Conservation (phyloP, 2,329 filamentous ascomycete species). For the Penicillium sp. region DNA sequence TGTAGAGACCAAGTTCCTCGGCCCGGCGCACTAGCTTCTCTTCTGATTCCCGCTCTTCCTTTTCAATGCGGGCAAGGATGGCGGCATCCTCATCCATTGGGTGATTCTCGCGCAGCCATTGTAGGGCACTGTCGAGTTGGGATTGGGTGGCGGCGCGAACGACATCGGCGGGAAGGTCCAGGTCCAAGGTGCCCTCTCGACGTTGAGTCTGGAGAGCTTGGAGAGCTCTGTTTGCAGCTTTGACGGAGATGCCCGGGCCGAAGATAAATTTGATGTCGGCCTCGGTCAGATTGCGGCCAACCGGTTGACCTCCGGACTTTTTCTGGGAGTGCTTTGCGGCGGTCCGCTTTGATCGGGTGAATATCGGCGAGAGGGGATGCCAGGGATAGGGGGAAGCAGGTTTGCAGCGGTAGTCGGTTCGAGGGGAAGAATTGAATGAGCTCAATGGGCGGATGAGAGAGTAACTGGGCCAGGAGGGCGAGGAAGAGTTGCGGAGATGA, state of each 20-base stretch:
- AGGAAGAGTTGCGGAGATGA: slow-evolving; percentile 29
- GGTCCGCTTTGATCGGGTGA: slow-evolving; percentile 27
- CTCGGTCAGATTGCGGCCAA: slow-evolving; percentile 36
- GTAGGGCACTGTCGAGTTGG: slow-evolving; percentile 41
- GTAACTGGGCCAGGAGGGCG: slow-evolving; percentile 23
- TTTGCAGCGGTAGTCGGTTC: not conserved
- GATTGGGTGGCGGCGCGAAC: slow-evolving; percentile 34
- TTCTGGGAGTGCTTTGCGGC: slow-evolving; percentile 18
- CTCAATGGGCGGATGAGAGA: slow-evolving; percentile 17
- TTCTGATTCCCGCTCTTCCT: slow-evolving; percentile 44
- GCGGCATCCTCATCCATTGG: slow-evolving; percentile 54
- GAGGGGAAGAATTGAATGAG: slow-evolving; percentile 6
- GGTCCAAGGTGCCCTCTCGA: slow-evolving; percentile 49
- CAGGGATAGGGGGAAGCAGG: not conserved
- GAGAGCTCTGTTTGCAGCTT: slow-evolving; percentile 43
- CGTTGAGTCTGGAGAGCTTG: slow-evolving; percentile 49
- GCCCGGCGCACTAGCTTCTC: slow-evolving; percentile 41
- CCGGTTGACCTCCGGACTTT: slow-evolving; percentile 20
- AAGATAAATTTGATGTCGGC: slow-evolving; percentile 42
- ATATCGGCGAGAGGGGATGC: slow-evolving; percentile 1
- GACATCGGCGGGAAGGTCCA: slow-evolving; percentile 47
- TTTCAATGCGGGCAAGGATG: slow-evolving; percentile 50
- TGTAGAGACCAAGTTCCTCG: slow-evolving; percentile 46
- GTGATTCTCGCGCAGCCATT: slow-evolving; percentile 48
- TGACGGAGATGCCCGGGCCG: slow-evolving; percentile 32